Conservation (phyloP, 2,329 filamentous ascomycete genomes). For the Calonectria pteridis region DNA sequence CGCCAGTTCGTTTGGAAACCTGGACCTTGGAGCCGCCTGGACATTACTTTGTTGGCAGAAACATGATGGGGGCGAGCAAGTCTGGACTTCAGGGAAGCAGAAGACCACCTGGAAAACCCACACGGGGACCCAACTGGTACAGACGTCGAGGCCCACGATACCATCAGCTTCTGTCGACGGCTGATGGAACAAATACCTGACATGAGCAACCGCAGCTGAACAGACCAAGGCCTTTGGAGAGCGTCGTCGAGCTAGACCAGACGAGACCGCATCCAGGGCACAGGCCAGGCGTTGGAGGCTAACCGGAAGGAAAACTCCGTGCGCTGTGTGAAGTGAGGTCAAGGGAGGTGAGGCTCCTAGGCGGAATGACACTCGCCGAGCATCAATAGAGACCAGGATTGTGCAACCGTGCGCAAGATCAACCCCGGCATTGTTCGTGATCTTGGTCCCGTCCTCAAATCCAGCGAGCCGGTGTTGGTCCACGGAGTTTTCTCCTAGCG, state of each 20-base stretch:
- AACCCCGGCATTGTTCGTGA: constrained; percentile 16
- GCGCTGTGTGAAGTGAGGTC: neutral
- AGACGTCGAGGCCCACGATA: neutral
- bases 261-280: neutral
- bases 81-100: neutral
- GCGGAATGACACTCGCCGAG: constrained; percentile 22
- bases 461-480: neutral
- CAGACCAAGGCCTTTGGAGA: neutral
- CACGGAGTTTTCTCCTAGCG: neutral
- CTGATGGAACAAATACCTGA: neutral
- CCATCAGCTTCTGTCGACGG: neutral
- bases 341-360: constrained; percentile 25
- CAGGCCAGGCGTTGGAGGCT: neutral
- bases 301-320: constrained; percentile 15
- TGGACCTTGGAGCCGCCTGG: neutral
- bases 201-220: neutral
- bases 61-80: neutral
- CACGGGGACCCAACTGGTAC: neutral
- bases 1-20: neutral
- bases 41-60: neutral
- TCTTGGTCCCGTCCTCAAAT: neutral
- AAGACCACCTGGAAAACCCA: neutral
- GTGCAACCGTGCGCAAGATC: neutral
- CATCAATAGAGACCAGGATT: constrained; percentile 32
- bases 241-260: neutral